A percentile compares a stretch with the other conserved stretches of the same genome.
phyloP scores from a whole-genome alignment of 2,329 filamentous ascomycete species.

The Coniochaeta hoffmannii region DNA sequence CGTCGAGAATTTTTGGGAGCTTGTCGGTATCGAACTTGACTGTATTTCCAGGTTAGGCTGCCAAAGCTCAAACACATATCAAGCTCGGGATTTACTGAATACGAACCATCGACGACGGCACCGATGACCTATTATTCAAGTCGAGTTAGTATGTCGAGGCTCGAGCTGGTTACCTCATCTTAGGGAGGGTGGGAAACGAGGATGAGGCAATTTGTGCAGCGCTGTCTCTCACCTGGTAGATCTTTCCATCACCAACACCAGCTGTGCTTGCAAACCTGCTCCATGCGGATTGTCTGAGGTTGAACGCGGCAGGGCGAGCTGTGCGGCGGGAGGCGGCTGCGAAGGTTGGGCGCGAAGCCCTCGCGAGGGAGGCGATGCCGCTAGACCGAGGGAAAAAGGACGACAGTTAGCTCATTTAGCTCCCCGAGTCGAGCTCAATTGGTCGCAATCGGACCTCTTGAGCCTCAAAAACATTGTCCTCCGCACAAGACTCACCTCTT shows the following conservation, averaged over 20 bases:
- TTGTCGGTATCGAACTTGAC: slow-evolving; percentile 95
- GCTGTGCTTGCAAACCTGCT: slow-evolving; percentile 53
- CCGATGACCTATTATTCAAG: slow-evolving; percentile 87
- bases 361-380: slow-evolving; percentile 59
- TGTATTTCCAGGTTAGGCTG: slow-evolving; percentile 29
- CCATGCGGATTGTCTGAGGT: slow-evolving; percentile 48
- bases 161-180: slow-evolving; percentile 8
- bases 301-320: slow-evolving; percentile 47
- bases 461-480: slow-evolving; percentile 17
- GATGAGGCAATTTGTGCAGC: not conserved
- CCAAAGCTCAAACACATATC: not conserved
- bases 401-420: slow-evolving; percentile 36
- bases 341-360: slow-evolving; percentile 55
- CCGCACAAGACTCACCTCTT: slow-evolving; percentile 59
- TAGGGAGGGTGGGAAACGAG: slow-evolving; percentile 14
- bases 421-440: slow-evolving; percentile 41
- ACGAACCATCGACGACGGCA: slow-evolving; percentile 96
- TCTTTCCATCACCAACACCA: slow-evolving; percentile 56
- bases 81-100: slow-evolving; percentile 3
- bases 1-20: slow-evolving; percentile 96
- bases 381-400: slow-evolving; percentile 33
- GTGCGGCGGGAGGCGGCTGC: slow-evolving; percentile 51
- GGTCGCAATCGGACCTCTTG: slow-evolving; percentile 11
- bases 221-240: slow-evolving; percentile 59
- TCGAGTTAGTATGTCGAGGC: slow-evolving; percentile 48